Conservation (phyloP, 2,329 filamentous ascomycete species). For the Fusarium albosuccineum region DNA sequence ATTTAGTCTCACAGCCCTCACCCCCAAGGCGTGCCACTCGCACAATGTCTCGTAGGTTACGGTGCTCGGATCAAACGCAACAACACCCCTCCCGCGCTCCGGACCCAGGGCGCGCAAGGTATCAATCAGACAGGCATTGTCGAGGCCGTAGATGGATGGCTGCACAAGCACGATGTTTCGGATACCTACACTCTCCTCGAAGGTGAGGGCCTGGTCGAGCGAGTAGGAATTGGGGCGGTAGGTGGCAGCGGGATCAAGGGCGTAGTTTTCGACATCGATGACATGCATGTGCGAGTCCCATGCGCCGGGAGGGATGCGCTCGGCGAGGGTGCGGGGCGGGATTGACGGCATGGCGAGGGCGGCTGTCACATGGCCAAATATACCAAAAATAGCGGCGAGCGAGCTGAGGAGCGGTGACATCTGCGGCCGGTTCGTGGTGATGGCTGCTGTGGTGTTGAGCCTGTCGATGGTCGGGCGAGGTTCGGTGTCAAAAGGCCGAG, state of each 20-base stretch:
- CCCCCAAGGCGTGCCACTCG: constrained; percentile 69
- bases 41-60: constrained; percentile 55
- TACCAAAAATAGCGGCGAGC: not conserved
- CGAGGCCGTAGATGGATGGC: constrained; percentile 71
- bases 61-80: constrained; percentile 65
- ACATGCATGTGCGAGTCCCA: constrained; percentile 77
- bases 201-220: constrained; percentile 63
- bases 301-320: constrained; percentile 57
- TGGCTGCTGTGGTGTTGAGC: constrained; percentile 2
- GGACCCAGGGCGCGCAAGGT: constrained; percentile 64
- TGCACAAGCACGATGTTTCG: constrained; percentile 71
- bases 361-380: constrained; percentile 12
- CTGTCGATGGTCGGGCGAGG: not conserved
- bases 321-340: constrained; percentile 14
- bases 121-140: constrained; percentile 71
- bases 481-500: constrained; percentile 13
- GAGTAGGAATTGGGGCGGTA: constrained; percentile 66
- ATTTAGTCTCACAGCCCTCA: constrained; percentile 71
- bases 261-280: constrained; percentile 65
- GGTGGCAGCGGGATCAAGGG: constrained; percentile 60
- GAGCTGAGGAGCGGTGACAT: not conserved
- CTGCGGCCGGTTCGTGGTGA: not conserved
- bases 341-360: constrained; percentile 6
- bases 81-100: constrained; percentile 64
- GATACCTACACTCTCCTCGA: constrained; percentile 65